Percentiles rank a stretch among this genome's conserved stretches.
Conservation (phyloP, 371 early-diverging fungal species). For the Actinomortierella wolfii region DNA sequence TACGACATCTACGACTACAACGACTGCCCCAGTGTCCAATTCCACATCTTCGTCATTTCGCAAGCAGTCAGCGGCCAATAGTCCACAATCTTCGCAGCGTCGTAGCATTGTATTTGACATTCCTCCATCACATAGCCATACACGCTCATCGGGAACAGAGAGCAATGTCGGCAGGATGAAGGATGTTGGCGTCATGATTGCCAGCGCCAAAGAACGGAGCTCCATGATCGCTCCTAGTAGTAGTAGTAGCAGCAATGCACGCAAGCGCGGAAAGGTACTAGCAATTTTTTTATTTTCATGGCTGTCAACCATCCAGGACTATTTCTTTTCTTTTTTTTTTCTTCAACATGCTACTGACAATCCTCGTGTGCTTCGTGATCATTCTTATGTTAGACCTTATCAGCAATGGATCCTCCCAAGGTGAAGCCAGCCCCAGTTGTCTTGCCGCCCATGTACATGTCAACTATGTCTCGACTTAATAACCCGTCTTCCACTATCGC, state of each 20-base stretch:
- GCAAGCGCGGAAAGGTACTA: constrained; percentile 47
- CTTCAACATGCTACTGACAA: too few species aligned
- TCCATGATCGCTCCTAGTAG: constrained; percentile 14
- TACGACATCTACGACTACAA: too few species aligned
- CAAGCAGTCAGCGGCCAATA: too few species aligned
- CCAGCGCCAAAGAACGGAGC: constrained; percentile 21
- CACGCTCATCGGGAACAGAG: constrained; percentile 11
- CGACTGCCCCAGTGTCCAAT: too few species aligned
- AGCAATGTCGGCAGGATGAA: constrained; percentile 16
- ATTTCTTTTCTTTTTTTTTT: neutral
- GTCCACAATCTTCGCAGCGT: constrained; percentile 8
- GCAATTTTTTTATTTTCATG: neutral
- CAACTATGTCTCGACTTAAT: constrained; percentile 20
- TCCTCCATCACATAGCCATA: constrained; percentile 7
- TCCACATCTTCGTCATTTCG: too few species aligned
- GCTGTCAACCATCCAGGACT: too few species aligned
- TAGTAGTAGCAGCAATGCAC: constrained; percentile 13
- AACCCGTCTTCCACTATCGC: constrained; percentile 25
- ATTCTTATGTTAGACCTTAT: constrained; percentile 19
- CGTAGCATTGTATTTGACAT: constrained; percentile 33
- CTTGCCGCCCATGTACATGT: constrained; percentile 43
- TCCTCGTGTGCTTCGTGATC: too few species aligned
- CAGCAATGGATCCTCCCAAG: constrained; percentile 42
- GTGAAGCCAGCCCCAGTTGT: constrained; percentile 22
- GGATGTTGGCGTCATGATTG: constrained; percentile 25